A percentile compares a stretch with the other conserved stretches of the same genome.
Evolutionary conservation across 2,329 filamentous ascomycete species (phyloP).

Genomic region (Colletotrichum salicis): DNA sequence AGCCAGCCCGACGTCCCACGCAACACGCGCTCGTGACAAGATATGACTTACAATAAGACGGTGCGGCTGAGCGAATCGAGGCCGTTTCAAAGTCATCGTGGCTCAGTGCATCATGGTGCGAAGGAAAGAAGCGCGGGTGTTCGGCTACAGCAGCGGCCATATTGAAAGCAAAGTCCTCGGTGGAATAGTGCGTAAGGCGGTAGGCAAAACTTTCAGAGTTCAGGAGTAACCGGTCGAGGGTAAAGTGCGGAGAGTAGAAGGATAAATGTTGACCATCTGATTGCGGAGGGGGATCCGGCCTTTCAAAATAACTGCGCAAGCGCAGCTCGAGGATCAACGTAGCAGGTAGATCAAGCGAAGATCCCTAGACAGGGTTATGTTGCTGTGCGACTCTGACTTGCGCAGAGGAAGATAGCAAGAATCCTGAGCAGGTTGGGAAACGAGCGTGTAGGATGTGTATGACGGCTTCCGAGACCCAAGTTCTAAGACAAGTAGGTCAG

Average conservation of each 20-base stretch:
- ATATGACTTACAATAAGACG: conserved; percentile 69
- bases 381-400: neutral
- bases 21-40: neutral
- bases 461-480: conserved; percentile 26
- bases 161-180: neutral
- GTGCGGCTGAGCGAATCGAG: conserved; percentile 74
- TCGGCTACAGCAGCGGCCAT: conserved; percentile 31
- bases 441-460: conserved; percentile 9
- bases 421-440: neutral
- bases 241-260: conserved; percentile 11
- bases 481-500: conserved; percentile 27
- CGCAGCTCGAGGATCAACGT: neutral
- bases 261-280: conserved; percentile 16
- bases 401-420: neutral
- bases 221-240: conserved; percentile 18
- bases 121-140: conserved; percentile 30
- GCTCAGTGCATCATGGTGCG: conserved; percentile 44
- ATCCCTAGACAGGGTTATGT: neutral
- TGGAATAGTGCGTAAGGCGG: neutral
- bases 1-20: neutral
- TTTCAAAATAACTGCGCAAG: conserved; percentile 13
- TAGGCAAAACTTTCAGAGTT: neutral
- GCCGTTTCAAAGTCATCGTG: conserved; percentile 73
- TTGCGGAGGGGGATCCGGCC: conserved; percentile 4
- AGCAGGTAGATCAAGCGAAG: neutral